These are phyloP conservation scores for Flagelloscypha sp. DNA, from an alignment of 768 basidiomycete species.

Conservation along the genomic window DNA sequence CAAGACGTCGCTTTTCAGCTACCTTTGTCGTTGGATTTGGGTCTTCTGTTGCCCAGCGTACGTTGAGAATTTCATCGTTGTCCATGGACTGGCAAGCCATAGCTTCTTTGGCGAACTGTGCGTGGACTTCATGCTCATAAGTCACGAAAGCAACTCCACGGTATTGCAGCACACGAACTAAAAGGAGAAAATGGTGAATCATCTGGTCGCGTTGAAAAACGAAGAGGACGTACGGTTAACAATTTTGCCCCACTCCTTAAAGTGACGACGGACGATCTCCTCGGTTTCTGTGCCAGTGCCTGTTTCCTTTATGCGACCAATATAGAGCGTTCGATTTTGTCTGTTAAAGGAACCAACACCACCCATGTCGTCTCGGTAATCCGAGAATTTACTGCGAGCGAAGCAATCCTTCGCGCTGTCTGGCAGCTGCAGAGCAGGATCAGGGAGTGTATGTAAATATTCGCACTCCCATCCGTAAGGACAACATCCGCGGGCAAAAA, in stretches of 20 bases:
- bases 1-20: conserved; percentile 74
- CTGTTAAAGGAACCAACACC: conserved; percentile 95
- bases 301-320: conserved; percentile 90
- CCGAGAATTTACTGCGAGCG: conserved; percentile 91
- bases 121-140: conserved; percentile 76
- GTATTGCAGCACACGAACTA: conserved; percentile 87
- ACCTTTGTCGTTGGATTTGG: conserved; percentile 90
- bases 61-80: conserved; percentile 95
- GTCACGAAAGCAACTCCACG: conserved; percentile 97
- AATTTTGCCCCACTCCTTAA: conserved; percentile 92
- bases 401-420: conserved; percentile 97
- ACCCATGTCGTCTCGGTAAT: conserved; percentile 99
- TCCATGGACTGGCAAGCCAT: conserved; percentile 99
- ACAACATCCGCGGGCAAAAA: conserved; percentile 94
- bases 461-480: conserved; percentile 98
- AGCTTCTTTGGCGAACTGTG: conserved; percentile 95
- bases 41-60: conserved; percentile 98
- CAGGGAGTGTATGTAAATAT: conserved; percentile 85
- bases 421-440: conserved; percentile 57
- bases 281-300: conserved; percentile 85
- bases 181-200: background rate
- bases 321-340: conserved; percentile 90
- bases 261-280: conserved; percentile 84
- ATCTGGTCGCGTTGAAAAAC: background rate
- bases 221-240: conserved; percentile 63